Evolutionary conservation across 352 stramenopile species (phyloP), one percentile per base, ranked within the genome.

Genomic region (Thraustotheca clavata): DNA sequence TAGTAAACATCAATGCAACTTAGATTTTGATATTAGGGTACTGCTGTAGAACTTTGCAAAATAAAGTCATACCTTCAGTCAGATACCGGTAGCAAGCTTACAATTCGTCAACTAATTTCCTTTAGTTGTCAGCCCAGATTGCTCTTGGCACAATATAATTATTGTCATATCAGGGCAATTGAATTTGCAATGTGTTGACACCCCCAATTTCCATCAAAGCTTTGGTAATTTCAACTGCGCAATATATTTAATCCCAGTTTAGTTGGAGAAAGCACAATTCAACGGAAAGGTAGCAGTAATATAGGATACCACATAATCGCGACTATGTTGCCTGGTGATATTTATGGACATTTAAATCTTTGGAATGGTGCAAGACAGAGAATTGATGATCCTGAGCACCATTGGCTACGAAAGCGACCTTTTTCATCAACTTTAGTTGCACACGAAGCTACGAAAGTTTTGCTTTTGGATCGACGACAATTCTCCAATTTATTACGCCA

Each of bases 141-240:
- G n/a, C 7, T 22, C 35, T 8, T 54, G 33, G 57, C 36, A 54
- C 31, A 46, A 65, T 32, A 65, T 65, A 14, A 38, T 65, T 20
- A 24, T 65, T 12, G 57, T 65, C 29, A 40, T 65, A 4, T 33
- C 35, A 6, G 57, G 57, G 4, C 29, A 41, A 18, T 46, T 65
- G 4, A 46, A 29, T 16, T 20, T 31, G 5, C 55, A 54, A 24
- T 41, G 35, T 9, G n/a, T 65, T 18, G 57, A 65, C 18, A 26
- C 26, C 12, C 12, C 2, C 34, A 6, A 48, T n/a, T n/a, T n/a
- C n/a, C 34, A 54, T 41, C 9, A 57, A 22, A 36, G 1, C 14
- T 34, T 32, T 59, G 9, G 29, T 61, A 14, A 38, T 61, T 18
- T 48, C 38, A 16, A 3, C 35, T 55, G 31, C 43, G 11, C 18